Base-by-base conservation (phyloP, 345 rosid genomes). In the Eucalyptus leucophloia region DNA sequence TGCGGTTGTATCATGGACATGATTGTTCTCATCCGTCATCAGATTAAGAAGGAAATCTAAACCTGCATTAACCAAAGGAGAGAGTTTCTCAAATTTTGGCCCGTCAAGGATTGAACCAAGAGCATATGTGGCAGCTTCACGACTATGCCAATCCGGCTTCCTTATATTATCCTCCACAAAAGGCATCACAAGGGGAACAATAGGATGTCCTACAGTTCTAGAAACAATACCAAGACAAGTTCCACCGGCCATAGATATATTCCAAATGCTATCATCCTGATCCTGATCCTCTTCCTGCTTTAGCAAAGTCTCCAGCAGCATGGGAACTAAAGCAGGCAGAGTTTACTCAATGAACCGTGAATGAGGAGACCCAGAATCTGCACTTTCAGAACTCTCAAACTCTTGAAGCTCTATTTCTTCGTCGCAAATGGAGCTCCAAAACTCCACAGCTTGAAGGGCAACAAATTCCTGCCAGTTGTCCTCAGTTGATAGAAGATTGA, bases 221-320 rank as follows among this genome's bases (percentile, higher is more conserved):
- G 99, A 94, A 92, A 97, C 98, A 90, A 98, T 98, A 77, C 98
- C 98, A 21, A 98, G 94, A 92, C 99, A 98, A 11, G 99, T 98
- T 85, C 99, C 99, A 15, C 99, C 98, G 42, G 99, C 98, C 99
- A 98, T 98, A 24, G 99, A 94, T 88, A 98, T 92, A 91, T 97
- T 96, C 99, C 99, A 98, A 86, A 92, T 90, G 88, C 92, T 94
- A 67, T 97, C 98, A 72, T 96, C 99, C 90, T 98, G 98, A 86
- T 98, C 98, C 90, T 97, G 97, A 93, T 96, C 99, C 91, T 97
- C 98, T 87, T 97, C 98, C 93, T 98, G 99, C 95, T 98, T 98
- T 93, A 94, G 91, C 88, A 98, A 91, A 86, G 99, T 97, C 89
- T 96, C 98, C 86, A 97, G 92, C 93, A 97, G 88, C 96, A 97